Base-by-base conservation (phyloP, 163 green algal genomes). In the Smithsoniella earleae region DNA sequence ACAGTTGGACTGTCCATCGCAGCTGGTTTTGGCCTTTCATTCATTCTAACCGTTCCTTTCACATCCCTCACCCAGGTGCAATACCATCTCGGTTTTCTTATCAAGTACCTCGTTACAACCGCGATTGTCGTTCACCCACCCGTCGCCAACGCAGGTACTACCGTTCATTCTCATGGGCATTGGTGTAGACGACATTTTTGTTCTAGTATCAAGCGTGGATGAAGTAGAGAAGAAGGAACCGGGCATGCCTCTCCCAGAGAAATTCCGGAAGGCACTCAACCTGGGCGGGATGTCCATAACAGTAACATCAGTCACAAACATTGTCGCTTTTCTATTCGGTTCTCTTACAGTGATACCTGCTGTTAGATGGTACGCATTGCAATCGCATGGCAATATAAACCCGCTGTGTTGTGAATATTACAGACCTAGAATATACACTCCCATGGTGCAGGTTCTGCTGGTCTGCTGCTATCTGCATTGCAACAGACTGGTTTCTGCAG, bases 141-240 rank as follows among this genome's bases (percentile, higher is more conserved):
- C 40, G 10, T 49, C 40, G 40, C 40, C 13, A 49, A 49, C 40
- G 38, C 62, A 80, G 73, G 49, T 72, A 36, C 49, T 79, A 38
- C 80, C 80, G 2, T 85, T 77, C 75, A 78, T 85, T 22, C 74
- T 82, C 6, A 49, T 82, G 28, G 80, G 80, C 37, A 77, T 85
- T 28, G 73, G 69, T 13, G 25, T 84, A 0, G 79, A 84, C 33
- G 74, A 75, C 46, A 74, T 82, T 34, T 81, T 82, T 62, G 74
- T 84, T n/a, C 62, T 84, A 28, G 31, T 73, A 44, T 78, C 78
- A 46, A 44, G 36, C 22, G 77, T 79, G 43, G 78, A 83, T 36
- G 66, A 69, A 31, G 55, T 77, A 10, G 54, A 62, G 6, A 46
- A 52, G 55, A 28, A 20, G 2, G 2, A 73, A n/a, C 75, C 78